These are phyloP conservation scores for Monosporascus ibericus DNA, from an alignment of 2,329 filamentous ascomycete genomes.

Conservation along the genomic window DNA sequence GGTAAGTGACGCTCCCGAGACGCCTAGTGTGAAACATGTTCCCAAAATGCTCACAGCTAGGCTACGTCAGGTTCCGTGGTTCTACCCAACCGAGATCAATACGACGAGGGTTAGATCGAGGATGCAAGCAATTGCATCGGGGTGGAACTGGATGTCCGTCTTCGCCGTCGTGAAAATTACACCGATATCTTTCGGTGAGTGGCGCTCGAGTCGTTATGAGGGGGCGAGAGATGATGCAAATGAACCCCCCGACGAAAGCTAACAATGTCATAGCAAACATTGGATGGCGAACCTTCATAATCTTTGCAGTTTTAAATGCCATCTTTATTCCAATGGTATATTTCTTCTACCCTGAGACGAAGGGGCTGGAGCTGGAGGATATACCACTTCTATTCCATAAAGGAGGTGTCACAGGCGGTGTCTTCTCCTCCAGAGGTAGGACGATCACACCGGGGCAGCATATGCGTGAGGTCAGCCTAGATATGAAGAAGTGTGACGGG, in stretches of 20 bases:
- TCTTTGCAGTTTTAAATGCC: conserved; percentile 20
- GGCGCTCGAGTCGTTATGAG: neutral
- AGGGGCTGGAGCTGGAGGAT: conserved; percentile 37
- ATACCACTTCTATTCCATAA: conserved; percentile 32
- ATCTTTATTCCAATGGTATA: conserved; percentile 29
- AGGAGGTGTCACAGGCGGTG: conserved; percentile 30
- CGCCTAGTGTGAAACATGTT: neutral
- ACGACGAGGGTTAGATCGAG: conserved; percentile 33
- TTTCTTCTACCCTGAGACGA: conserved; percentile 38
- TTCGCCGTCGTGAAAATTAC: conserved; percentile 16
- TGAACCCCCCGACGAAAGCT: neutral
- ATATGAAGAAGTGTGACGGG: neutral
- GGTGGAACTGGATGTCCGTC: conserved; percentile 18
- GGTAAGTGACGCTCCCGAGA: conserved; percentile 4
- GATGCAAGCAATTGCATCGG: conserved; percentile 32
- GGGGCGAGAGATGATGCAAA: neutral
- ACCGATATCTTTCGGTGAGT: conserved; percentile 12
- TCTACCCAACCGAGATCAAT: conserved; percentile 33
- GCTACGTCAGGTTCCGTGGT: conserved; percentile 30
- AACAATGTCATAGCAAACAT: conserved; percentile 19
- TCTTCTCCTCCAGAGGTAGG: conserved; percentile 23
- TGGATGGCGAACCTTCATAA: conserved; percentile 19
- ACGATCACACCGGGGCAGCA: conserved; percentile 25
- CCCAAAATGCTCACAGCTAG: neutral
- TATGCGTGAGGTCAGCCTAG: conserved; percentile 20